phyloP scores from a whole-genome alignment of 2,329 filamentous ascomycete genomes.

The Fusarium transvaalense region DNA sequence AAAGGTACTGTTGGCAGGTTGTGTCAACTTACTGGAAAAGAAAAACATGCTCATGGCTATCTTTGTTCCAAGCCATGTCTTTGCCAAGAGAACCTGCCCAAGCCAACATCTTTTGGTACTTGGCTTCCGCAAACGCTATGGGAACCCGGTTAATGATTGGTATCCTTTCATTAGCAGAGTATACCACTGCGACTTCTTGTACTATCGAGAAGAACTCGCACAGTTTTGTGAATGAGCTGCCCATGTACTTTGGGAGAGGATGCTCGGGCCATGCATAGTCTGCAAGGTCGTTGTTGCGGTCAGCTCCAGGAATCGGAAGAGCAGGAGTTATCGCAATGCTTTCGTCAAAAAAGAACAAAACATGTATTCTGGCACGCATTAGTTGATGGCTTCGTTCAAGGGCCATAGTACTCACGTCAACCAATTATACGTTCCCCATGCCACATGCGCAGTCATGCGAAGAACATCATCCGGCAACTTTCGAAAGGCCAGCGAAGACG shows the following conservation, averaged over 20 bases:
- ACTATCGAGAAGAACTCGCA: background rate
- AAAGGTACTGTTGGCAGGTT: fast-evolving
- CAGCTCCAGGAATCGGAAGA: background rate
- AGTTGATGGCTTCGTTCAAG: background rate
- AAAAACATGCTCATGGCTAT: conserved; percentile 1
- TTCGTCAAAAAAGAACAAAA: background rate
- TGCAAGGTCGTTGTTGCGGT: background rate
- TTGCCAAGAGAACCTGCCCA: background rate
- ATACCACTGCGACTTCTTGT: background rate
- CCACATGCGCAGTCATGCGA: background rate
- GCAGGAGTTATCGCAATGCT: background rate
- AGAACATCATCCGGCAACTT: background rate
- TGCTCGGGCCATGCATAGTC: background rate
- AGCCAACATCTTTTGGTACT: background rate
- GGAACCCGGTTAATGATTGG: background rate
- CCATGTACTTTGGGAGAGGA: background rate
- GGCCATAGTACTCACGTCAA: background rate
- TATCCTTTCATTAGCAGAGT: fast-evolving
- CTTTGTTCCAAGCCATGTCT: background rate
- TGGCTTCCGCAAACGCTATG: conserved; percentile 4
- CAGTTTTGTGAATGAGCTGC: background rate
- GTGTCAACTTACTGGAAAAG: background rate
- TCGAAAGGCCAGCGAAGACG: background rate
- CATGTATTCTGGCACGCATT: background rate
- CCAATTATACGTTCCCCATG: conserved; percentile 7